phyloP scores from a whole-genome alignment of 345 rosid genomes.

The Dipteronia dyeriana region DNA sequence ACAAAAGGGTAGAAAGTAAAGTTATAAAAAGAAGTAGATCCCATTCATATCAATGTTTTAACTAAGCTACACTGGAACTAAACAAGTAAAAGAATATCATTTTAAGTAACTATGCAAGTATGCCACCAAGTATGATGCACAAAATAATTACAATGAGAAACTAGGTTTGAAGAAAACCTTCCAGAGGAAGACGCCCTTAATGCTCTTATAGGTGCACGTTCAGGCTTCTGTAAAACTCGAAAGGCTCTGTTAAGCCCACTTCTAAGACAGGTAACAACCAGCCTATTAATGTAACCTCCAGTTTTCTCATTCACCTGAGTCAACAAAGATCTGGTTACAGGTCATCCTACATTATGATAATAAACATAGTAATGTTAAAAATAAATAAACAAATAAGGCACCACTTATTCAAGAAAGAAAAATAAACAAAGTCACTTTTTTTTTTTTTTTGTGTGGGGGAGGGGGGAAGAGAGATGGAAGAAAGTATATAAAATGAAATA shows the following conservation, averaged over 20 bases:
- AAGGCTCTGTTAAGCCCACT: slow-evolving; percentile 91
- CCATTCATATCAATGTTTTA: slow-evolving; percentile 2
- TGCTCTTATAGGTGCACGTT: slow-evolving; percentile 94
- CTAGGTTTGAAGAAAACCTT: slow-evolving; percentile 53
- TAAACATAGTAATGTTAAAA: slow-evolving; percentile 4
- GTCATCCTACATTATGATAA: neutral
- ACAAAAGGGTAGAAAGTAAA: neutral
- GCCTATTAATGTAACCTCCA: slow-evolving; percentile 88
- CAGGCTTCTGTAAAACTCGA: slow-evolving; percentile 94
- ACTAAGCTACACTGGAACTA: slow-evolving; percentile 5
- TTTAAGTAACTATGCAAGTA: neutral
- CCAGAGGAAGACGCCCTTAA: slow-evolving; percentile 96
- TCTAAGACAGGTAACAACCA: slow-evolving; percentile 89
- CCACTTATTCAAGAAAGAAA: neutral
- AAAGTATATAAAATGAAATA: neutral
- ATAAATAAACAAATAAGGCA: neutral
- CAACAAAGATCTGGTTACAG: slow-evolving; percentile 17
- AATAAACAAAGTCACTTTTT: neutral
- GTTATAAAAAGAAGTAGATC: neutral
- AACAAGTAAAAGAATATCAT: slow-evolving; percentile 1
- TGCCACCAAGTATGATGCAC: neutral
- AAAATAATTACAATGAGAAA: slow-evolving; percentile 17
- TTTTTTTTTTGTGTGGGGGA: neutral
- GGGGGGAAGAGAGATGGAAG: neutral
- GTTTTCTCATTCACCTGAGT: slow-evolving; percentile 84